phyloP scores from a whole-genome alignment of 768 basidiomycete genomes.

The Pisolithus marmoratus region DNA sequence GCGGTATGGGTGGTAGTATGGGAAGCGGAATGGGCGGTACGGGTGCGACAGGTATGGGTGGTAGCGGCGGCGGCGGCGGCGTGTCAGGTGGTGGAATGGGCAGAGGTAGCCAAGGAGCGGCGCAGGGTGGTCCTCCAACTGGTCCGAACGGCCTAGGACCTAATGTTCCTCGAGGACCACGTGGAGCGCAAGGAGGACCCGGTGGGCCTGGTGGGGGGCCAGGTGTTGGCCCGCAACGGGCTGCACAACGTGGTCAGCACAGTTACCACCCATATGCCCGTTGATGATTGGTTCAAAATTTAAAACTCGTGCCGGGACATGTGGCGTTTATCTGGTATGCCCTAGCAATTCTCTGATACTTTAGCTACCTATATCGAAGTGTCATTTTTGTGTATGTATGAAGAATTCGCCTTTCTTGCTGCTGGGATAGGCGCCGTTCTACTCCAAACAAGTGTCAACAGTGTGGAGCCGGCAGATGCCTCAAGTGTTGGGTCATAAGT shows the following conservation, averaged over 20 bases:
- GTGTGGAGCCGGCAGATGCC: not conserved
- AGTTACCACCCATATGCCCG: constrained; percentile 83
- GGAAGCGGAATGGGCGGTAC: constrained; percentile 29
- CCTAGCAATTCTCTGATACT: not conserved
- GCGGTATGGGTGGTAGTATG: constrained; percentile 24
- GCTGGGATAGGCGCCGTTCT: not conserved
- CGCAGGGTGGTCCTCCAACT: constrained; percentile 30
- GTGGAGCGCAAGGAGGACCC: constrained; percentile 52
- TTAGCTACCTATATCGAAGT: not conserved
- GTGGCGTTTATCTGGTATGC: not conserved
- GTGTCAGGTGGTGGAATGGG: constrained; percentile 41
- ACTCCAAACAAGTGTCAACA: constrained; percentile 4
- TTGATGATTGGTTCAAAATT: constrained; percentile 25
- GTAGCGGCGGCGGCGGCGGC: constrained; percentile 33
- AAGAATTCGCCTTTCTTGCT: too few species aligned
- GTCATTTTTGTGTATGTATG: too few species aligned
- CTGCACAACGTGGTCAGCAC: constrained; percentile 67
- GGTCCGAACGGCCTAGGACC: constrained; percentile 42
- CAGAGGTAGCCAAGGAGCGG: constrained; percentile 34
- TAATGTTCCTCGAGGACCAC: constrained; percentile 61
- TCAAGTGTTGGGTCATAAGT: too few species aligned
- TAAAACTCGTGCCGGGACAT: constrained; percentile 11
- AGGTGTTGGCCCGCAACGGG: constrained; percentile 67
- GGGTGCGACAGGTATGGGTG: constrained; percentile 29
- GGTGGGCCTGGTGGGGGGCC: constrained; percentile 46